Base-by-base conservation (phyloP, 2,329 filamentous ascomycete genomes). In the Fusarium staphyleae region DNA sequence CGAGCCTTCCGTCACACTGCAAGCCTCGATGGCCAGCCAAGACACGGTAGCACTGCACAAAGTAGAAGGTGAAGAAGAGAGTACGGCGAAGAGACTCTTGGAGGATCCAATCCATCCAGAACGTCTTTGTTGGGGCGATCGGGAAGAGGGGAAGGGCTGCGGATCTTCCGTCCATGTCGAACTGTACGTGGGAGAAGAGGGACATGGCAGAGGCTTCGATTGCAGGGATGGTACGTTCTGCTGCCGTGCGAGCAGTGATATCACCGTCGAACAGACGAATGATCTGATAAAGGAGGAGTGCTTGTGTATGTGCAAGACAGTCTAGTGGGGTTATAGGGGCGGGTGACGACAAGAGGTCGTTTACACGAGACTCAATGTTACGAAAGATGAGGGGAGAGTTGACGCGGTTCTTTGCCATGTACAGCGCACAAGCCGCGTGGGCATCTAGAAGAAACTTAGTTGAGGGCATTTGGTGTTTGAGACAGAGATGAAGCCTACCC, bases 31-130 rank as follows among this genome's bases (percentile, higher is more conserved):
- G 57, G 2, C 70, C 71, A 2, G 68, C 51, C n/a, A 78, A 55
- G 13, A 74, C 56, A 2, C 71, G 68, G 51, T 77, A 75, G 11
- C 67, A 55, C 39, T 76, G 71, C 14, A 74, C 44, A 45, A 83
- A 74, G 35, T 80, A 81, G 55, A 79, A 78, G 0, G 76, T 66
- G 11, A 80, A 70, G 1, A 85, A 68, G 0, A 80, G 70, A 0
- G 82, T 85, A 13, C 82, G 77, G 3, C 81, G 75, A 1, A 77
- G 71, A 0, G 81, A 83, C 63, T 86, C 82, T 10, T 81, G 75
- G 15, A 83, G 71, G 3, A 82, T 69, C 79, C 80, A 86, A 2
- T 73, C 70, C 7, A 69, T 66, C 82, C 82, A 86, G 36, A 80
- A 80, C 0, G 71, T 58, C 14, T 71, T 73, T 1, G 75, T 74